Conservation (phyloP, 2,329 filamentous ascomycete species). For the Aureobasidium subglaciale region DNA sequence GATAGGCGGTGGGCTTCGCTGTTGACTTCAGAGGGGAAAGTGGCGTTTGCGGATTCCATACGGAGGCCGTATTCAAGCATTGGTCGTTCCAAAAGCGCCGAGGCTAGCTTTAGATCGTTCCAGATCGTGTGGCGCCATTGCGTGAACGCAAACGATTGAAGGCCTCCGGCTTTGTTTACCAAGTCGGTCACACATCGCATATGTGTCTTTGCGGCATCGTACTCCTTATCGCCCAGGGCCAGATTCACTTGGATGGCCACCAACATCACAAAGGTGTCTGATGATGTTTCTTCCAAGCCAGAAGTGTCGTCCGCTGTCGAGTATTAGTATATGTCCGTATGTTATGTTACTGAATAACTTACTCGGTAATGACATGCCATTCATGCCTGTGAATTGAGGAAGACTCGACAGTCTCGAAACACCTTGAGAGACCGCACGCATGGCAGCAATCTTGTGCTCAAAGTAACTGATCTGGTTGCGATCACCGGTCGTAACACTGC, state of each 20-base stretch:
- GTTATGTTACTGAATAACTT: neutral
- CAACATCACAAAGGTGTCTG: constrained; percentile 11
- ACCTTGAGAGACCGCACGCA: constrained; percentile 10
- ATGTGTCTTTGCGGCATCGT: constrained; percentile 10
- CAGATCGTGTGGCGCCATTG: constrained; percentile 13
- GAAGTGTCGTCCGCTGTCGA: neutral
- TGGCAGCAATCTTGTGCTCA: constrained; percentile 12
- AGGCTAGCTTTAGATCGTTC: constrained; percentile 12
- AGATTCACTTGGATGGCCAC: constrained; percentile 11
- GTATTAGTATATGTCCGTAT: neutral
- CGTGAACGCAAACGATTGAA: constrained; percentile 6
- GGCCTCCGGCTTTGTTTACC: constrained; percentile 2
- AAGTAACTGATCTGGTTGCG: constrained; percentile 12
- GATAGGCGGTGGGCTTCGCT: constrained; percentile 4
- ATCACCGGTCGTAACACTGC: constrained; percentile 7
- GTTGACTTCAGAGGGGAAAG: neutral
- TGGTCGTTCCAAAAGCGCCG: constrained; percentile 1
- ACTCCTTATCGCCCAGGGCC: constrained; percentile 9
- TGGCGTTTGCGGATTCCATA: neutral
- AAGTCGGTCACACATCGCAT: neutral
- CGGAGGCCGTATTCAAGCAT: constrained; percentile 7
- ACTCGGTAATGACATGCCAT: constrained; percentile 1
- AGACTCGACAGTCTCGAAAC: constrained; percentile 6
- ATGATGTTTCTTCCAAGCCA: neutral
- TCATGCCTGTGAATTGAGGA: neutral